Evolutionary conservation across 768 basidiomycete species (phyloP), one percentile per base, ranked within the genome.

Genomic region (Russula vinacea): DNA sequence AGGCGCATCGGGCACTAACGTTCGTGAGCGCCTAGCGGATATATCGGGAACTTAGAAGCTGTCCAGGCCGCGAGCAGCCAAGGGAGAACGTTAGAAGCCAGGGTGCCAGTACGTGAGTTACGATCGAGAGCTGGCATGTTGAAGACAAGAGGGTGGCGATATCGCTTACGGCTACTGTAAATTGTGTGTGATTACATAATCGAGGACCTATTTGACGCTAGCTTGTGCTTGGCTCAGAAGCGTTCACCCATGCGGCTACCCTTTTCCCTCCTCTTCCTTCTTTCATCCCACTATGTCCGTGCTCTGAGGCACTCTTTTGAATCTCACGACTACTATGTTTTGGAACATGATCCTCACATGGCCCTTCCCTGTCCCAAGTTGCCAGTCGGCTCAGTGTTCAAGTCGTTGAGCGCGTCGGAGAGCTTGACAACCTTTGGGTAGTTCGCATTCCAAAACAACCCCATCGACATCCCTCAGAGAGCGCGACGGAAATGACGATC

Each of bases 391-490:
- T 98, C 13, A 86, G 86, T 16, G 87, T 93, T 24, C 89, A 98
- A 75, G 77, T 97, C 54, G 88, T 98, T 62, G 92, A 95, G 72
- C 89, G 84, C 69, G 88, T 86, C 29, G 94, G 97, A 56, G 88
- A 94, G 72, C 82, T 99, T 6, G 72, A 75, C 33, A 79, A 92
- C 60, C 82, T 90, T 75, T 99, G 92, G 90, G 78, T 99, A 19
- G 86, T 97, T 51, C 83, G 92, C 29, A 76, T 80, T 47, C 71
- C 75, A 68, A 83, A 85, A 73, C 66, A 75, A 66, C 32, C 45
- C 9, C 59, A 14, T 35, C 56, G 26, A 44, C 66, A 56, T 45
- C 60, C 59, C 64, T 59, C 58, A 70, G 39, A 74, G 78, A 69
- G 74, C 73, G 66, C 76, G 78, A 68, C 17, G 33, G 8, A 1